These are phyloP conservation scores for Apium graveolens DNA, from an alignment of 129 eudicot genomes.

Conservation along the genomic window DNA sequence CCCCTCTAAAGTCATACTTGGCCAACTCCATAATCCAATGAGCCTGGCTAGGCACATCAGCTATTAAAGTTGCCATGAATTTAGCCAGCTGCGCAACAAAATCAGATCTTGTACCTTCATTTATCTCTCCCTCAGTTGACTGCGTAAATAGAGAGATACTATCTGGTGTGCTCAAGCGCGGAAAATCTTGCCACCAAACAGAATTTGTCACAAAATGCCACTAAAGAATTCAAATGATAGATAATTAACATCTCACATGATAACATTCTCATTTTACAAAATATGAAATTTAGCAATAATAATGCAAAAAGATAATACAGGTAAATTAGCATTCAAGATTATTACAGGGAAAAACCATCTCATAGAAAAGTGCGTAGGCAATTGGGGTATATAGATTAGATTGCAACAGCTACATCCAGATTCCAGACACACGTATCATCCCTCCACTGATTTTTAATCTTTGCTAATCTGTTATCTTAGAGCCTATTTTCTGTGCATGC, in stretches of 20 bases:
- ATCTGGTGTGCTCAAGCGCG: slow-evolving; percentile 37
- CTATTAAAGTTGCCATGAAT: slow-evolving; percentile 65
- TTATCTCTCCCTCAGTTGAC: slow-evolving; percentile 32
- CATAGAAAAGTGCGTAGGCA: not conserved
- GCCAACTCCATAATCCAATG: slow-evolving; percentile 69
- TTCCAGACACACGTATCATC: not conserved
- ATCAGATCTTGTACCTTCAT: slow-evolving; percentile 46
- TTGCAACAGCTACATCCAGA: not conserved
- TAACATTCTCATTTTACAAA: not conserved
- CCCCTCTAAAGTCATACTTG: slow-evolving; percentile 63
- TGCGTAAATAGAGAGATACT: slow-evolving; percentile 46
- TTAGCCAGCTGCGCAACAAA: slow-evolving; percentile 91
- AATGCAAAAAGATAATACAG: not conserved
- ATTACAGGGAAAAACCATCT: not conserved
- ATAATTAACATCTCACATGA: not conserved
- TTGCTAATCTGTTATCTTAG: not conserved
- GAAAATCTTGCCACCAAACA: slow-evolving; percentile 97
- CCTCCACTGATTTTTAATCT: not conserved
- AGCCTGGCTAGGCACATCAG: slow-evolving; percentile 66
- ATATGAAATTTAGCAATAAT: not conserved
- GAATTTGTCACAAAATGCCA: slow-evolving; percentile 73
- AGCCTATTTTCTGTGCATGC: not conserved
- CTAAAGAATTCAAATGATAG: slow-evolving; percentile 33
- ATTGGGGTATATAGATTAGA: not conserved
- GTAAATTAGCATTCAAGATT: not conserved